These are phyloP conservation scores for Jaapia argillacea DNA, from an alignment of 768 basidiomycete species.

Conservation along the genomic window DNA sequence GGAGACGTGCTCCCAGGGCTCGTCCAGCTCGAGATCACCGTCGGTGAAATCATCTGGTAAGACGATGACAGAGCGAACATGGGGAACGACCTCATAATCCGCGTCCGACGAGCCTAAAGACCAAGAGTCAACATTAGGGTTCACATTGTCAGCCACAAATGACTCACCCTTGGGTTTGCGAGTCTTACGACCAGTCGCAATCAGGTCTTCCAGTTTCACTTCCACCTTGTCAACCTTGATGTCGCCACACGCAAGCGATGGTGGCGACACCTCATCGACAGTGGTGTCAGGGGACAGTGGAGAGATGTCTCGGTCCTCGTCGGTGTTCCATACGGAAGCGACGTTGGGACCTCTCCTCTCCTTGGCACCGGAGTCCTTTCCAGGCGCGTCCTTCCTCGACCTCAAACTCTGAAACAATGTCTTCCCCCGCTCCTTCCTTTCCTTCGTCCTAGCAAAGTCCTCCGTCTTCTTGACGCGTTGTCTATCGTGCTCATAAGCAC, in stretches of 20 bases:
- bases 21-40: slow-evolving; percentile 34
- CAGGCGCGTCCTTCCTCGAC: too few species aligned
- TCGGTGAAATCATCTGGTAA: slow-evolving; percentile 35
- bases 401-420: slow-evolving; percentile 1
- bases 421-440: slow-evolving; percentile 7
- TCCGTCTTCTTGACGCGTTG: slow-evolving; percentile 35
- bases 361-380: neutral
- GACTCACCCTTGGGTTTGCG: slow-evolving; percentile 32
- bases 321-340: too few species aligned
- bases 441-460: slow-evolving; percentile 14
- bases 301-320: too few species aligned
- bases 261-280: slow-evolving; percentile 3
- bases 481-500: slow-evolving; percentile 39
- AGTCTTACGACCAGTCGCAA: slow-evolving; percentile 25
- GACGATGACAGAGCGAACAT: slow-evolving; percentile 43
- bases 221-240: slow-evolving; percentile 10
- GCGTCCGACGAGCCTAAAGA: slow-evolving; percentile 26
- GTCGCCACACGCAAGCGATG: slow-evolving; percentile 4
- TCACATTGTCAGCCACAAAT: slow-evolving; percentile 1
- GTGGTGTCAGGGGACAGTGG: too few species aligned
- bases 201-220: slow-evolving; percentile 24
- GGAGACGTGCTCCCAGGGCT: slow-evolving; percentile 51
- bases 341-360: neutral
- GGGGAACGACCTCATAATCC: slow-evolving; percentile 50
- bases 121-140: neutral